A percentile compares a stretch with the other conserved stretches of the same genome.
phyloP scores from a whole-genome alignment of 176 grass and related monocot genomes.

The Eragrostis curvula region DNA sequence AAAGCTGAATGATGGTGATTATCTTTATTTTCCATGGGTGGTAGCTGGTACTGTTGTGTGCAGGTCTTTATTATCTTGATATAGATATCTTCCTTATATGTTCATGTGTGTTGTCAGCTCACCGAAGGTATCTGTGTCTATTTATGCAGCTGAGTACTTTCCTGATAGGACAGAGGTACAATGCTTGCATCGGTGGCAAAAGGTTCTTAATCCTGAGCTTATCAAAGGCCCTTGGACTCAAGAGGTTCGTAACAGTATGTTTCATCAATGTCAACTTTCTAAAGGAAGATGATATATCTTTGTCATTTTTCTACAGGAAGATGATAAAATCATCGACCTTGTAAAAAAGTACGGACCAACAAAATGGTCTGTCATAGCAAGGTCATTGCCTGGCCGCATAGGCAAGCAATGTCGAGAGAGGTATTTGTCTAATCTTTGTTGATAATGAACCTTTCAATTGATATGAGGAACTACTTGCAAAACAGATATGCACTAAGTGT shows the following conservation, averaged over 20 bases:
- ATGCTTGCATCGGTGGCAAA: slow-evolving; percentile 98
- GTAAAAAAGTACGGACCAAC: slow-evolving; percentile 87
- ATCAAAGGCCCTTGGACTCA: slow-evolving; percentile 97
- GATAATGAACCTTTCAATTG: slow-evolving; percentile 1
- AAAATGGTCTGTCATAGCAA: slow-evolving; percentile 98
- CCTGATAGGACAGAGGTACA: slow-evolving; percentile 96
- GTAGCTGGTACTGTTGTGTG: slow-evolving; percentile 9
- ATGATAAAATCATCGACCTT: slow-evolving; percentile 88
- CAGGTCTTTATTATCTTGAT: slow-evolving; percentile 12
- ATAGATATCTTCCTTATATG: slow-evolving; percentile 2
- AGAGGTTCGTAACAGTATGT: slow-evolving; percentile 66
- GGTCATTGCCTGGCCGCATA: slow-evolving; percentile 90
- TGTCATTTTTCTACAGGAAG: slow-evolving; percentile 67
- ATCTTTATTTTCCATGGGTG: not conserved
- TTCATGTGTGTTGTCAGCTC: slow-evolving; percentile 18
- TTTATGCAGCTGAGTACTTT: slow-evolving; percentile 79
- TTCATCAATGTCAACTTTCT: slow-evolving; percentile 18
- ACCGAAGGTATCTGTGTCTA: slow-evolving; percentile 29
- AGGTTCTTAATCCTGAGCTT: slow-evolving; percentile 98
- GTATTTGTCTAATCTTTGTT: slow-evolving; percentile 50
- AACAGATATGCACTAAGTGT: not conserved
- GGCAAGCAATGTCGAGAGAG: slow-evolving; percentile 99
- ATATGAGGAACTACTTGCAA: not conserved
- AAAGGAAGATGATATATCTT: slow-evolving; percentile 39
- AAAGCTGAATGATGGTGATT: slow-evolving; percentile 1